A percentile compares a stretch with the other conserved stretches of the same genome.
Evolutionary conservation across 176 grass and related monocot species (phyloP).

Genomic region (Lolium perenne): DNA sequence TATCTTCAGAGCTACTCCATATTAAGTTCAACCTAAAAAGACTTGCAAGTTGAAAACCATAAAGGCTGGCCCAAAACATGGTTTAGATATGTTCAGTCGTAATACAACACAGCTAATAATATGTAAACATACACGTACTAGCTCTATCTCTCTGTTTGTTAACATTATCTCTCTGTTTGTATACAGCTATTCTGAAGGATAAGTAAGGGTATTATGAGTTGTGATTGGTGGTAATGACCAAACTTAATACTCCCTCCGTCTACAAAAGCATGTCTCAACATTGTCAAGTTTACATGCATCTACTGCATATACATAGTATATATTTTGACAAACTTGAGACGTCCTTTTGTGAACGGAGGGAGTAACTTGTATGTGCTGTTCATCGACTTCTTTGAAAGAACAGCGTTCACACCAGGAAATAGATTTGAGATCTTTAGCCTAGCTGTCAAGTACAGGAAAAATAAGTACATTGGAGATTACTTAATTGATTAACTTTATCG

Average conservation of each 20-base stretch:
- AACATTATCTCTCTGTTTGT: conserved; percentile 10
- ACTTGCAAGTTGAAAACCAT: neutral
- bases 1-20: neutral
- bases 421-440: neutral
- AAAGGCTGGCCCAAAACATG: conserved; percentile 31
- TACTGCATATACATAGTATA: too few species aligned
- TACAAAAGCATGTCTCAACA: too few species aligned
- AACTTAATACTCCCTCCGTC: conserved; percentile 3
- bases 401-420: neutral
- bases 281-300: too few species aligned
- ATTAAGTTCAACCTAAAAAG: neutral
- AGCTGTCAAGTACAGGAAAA: conserved; percentile 25
- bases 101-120: conserved; percentile 12
- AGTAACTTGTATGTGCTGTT: neutral
- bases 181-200: neutral
- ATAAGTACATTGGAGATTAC: neutral
- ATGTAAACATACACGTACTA: conserved; percentile 16
- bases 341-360: too few species aligned
- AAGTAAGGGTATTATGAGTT: neutral
- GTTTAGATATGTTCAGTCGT: neutral
- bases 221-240: conserved; percentile 14
- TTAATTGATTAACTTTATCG: neutral
- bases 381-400: conserved; percentile 7
- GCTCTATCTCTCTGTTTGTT: conserved; percentile 11
- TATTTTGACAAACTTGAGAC: too few species aligned